These are phyloP conservation scores for Cyanodermella asteris DNA, from an alignment of 2,329 filamentous ascomycete genomes.

Conservation along the genomic window DNA sequence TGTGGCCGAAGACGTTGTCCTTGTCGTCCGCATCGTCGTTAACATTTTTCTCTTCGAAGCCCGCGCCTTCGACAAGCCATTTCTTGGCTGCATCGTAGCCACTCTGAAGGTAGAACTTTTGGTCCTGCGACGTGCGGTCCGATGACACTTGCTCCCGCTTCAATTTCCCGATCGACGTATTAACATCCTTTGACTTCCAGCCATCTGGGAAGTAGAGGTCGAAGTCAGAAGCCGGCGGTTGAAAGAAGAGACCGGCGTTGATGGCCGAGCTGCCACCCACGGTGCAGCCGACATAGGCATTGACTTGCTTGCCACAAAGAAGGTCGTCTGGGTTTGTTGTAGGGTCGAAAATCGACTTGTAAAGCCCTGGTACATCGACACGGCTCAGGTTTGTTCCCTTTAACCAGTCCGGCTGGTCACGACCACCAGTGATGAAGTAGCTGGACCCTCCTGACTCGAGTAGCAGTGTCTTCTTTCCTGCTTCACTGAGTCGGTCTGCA, in stretches of 20 bases:
- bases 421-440: constrained; percentile 26
- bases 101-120: constrained; percentile 24
- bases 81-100: constrained; percentile 25
- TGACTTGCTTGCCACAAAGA: constrained; percentile 20
- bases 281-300: constrained; percentile 27
- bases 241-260: constrained; percentile 32
- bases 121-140: constrained; percentile 23
- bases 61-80: constrained; percentile 29
- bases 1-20: constrained; percentile 25
- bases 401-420: constrained; percentile 27
- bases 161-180: constrained; percentile 23
- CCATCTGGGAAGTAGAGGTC: constrained; percentile 26
- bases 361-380: constrained; percentile 31
- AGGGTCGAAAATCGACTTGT: constrained; percentile 27
- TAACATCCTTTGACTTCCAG: constrained; percentile 30
- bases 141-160: constrained; percentile 23
- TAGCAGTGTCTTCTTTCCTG: constrained; percentile 27
- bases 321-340: no score
- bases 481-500: constrained; percentile 28
- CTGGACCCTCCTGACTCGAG: constrained; percentile 29
- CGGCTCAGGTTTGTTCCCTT: constrained; percentile 25
- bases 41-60: constrained; percentile 25
- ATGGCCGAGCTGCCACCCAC: constrained; percentile 31
- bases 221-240: constrained; percentile 31
- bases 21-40: constrained; percentile 25